Percentiles rank a stretch among this genome's conserved stretches.
Conservation (phyloP, 2,329 filamentous ascomycete species). For the Fusarium mundagurra region DNA sequence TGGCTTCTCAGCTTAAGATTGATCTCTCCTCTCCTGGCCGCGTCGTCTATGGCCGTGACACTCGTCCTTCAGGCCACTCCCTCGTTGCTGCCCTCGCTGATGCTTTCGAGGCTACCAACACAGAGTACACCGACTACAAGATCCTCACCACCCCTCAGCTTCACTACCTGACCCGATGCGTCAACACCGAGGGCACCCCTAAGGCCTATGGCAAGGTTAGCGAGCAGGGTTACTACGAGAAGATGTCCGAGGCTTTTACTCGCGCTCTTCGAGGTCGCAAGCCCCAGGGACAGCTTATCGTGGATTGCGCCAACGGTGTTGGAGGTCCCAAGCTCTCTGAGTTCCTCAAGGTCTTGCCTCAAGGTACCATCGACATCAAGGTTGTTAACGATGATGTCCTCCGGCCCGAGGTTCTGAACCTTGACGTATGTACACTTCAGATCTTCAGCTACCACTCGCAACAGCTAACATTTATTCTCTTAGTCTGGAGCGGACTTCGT, state of each 20-base stretch:
- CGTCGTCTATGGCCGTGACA: slow-evolving; percentile 92
- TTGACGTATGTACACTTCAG: slow-evolving; percentile 70
- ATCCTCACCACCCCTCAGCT: slow-evolving; percentile 96
- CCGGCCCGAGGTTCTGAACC: slow-evolving; percentile 87
- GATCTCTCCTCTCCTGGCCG: slow-evolving; percentile 75
- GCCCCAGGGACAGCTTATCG: slow-evolving; percentile 77
- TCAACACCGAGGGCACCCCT: slow-evolving; percentile 90
- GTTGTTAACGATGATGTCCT: slow-evolving; percentile 94
- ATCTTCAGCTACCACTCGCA: not conserved
- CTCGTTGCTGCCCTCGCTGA: slow-evolving; percentile 83
- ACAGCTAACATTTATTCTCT: slow-evolving; percentile 6
- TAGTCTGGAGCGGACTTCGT: slow-evolving; percentile 96
- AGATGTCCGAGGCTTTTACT: slow-evolving; percentile 85
- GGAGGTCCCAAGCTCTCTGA: slow-evolving; percentile 91
- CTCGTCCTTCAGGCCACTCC: slow-evolving; percentile 87
- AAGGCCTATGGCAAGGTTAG: slow-evolving; percentile 89
- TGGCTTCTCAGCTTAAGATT: slow-evolving; percentile 80
- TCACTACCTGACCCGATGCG: slow-evolving; percentile 93
- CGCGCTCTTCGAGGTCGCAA: slow-evolving; percentile 82
- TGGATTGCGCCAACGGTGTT: slow-evolving; percentile 97
- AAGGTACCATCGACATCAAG: slow-evolving; percentile 80
- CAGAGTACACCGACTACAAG: slow-evolving; percentile 85
- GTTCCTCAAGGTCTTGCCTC: slow-evolving; percentile 83
- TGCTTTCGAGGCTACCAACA: slow-evolving; percentile 79
- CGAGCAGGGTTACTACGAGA: slow-evolving; percentile 94